These are phyloP conservation scores for Skeletonema menzelii DNA, from an alignment of 108 stramenopile genomes.

Conservation along the genomic window DNA sequence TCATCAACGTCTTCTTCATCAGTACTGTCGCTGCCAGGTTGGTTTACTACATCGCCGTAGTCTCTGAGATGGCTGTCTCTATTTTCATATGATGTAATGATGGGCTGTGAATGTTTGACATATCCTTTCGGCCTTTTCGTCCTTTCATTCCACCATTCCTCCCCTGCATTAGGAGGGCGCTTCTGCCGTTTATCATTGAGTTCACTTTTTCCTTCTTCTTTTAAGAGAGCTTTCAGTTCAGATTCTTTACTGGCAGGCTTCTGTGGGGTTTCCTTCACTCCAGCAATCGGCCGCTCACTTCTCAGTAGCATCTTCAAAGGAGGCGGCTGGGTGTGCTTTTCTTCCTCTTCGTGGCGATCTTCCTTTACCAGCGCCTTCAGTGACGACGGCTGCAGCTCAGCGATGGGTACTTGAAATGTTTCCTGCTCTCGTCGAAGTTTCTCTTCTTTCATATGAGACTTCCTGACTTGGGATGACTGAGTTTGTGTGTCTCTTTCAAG, in stretches of 20 bases:
- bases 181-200: background rate
- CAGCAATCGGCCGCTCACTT: background rate
- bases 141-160: constrained; percentile 24
- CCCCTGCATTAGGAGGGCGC: constrained; percentile 9
- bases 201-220: background rate
- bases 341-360: background rate
- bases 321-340: background rate
- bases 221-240: background rate
- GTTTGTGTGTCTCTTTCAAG: constrained; percentile 4
- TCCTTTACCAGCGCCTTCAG: background rate
- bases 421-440: background rate
- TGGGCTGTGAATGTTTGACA: background rate
- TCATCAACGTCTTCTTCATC: background rate
- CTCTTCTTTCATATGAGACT: background rate
- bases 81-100: constrained; percentile 18
- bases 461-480: constrained; percentile 2
- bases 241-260: background rate
- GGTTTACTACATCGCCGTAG: constrained; percentile 17
- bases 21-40: background rate
- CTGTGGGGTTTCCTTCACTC: background rate
- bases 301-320: background rate
- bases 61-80: constrained; percentile 2
- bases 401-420: background rate
- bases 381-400: background rate
- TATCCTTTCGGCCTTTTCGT: constrained; percentile 6